Evolutionary conservation across 495 filamentous ascomycete species (phyloP).

Genomic region (Xylaria telfairii): DNA sequence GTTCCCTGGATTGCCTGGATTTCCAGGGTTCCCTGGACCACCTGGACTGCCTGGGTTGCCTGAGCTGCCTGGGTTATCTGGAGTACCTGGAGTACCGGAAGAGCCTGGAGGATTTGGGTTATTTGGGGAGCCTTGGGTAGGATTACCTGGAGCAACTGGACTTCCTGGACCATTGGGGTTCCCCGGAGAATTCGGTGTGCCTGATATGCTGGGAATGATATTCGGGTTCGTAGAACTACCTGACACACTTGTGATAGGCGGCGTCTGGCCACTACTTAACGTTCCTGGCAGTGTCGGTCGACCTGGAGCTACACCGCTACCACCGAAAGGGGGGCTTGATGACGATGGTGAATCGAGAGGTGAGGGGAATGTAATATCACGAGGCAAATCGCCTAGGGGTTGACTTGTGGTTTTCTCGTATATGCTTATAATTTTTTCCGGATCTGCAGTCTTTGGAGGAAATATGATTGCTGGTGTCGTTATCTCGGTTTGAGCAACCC

Average conservation of each 20-base stretch:
- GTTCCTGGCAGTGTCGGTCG: slow-evolving; percentile 18
- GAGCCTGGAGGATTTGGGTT: not conserved
- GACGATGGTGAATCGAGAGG: slow-evolving; percentile 13
- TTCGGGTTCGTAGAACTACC: not conserved
- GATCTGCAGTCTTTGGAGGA: slow-evolving; percentile 30
- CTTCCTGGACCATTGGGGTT: slow-evolving; percentile 1
- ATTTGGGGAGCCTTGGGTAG: not conserved
- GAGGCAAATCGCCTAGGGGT: slow-evolving; percentile 32
- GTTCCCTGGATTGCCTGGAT: not conserved
- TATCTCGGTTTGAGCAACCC: slow-evolving; percentile 33
- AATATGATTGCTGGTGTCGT: slow-evolving; percentile 30
- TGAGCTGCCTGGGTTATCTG: not conserved
- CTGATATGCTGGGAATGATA: not conserved
- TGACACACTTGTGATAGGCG: not conserved
- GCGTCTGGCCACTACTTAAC: slow-evolving; percentile 15
- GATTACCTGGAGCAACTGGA: not conserved
- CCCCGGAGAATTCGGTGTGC: not conserved
- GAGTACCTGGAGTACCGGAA: not conserved
- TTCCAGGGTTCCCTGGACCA: not conserved
- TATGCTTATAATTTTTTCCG: slow-evolving; percentile 24
- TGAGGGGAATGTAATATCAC: slow-evolving; percentile 22
- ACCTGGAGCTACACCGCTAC: slow-evolving; percentile 21
- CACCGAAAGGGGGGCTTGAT: slow-evolving; percentile 26
- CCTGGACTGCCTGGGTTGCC: slow-evolving; percentile 11
- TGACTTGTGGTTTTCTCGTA: slow-evolving; percentile 30